phyloP scores from a whole-genome alignment of 2,329 filamentous ascomycete genomes.

The Verticillium albo-atrum region DNA sequence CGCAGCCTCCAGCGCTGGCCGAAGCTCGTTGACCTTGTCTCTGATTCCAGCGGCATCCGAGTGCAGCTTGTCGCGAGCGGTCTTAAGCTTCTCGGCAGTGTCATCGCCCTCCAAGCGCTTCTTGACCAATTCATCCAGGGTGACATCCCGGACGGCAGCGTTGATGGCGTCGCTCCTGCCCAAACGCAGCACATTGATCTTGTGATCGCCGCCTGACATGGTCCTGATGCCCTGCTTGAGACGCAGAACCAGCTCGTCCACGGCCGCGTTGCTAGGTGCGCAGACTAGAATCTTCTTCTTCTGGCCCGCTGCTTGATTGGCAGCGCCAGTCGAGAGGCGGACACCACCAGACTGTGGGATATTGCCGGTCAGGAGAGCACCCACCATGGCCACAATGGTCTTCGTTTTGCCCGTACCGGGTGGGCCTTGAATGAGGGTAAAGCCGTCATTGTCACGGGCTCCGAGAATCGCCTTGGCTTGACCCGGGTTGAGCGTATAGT shows the following conservation, averaged over 20 bases:
- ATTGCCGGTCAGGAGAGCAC: conserved; percentile 67
- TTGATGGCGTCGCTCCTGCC: conserved; percentile 93
- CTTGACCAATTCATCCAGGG: conserved; percentile 86
- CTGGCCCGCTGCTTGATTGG: conserved; percentile 30
- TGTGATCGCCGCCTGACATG: conserved; percentile 63
- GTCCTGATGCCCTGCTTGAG: conserved; percentile 85
- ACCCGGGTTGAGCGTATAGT: conserved; percentile 80
- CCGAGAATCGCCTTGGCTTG: conserved; percentile 91
- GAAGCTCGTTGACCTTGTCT: conserved; percentile 65
- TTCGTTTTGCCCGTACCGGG: conserved; percentile 98
- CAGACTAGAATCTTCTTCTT: conserved; percentile 97
- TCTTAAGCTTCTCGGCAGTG: conserved; percentile 52
- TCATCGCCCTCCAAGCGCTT: conserved; percentile 60
- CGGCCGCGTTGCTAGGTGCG: conserved; percentile 96
- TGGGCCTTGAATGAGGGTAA: conserved; percentile 92
- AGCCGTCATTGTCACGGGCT: conserved; percentile 91
- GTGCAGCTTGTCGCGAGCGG: conserved; percentile 55
- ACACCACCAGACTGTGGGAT: conserved; percentile 36
- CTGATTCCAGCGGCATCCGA: conserved; percentile 69
- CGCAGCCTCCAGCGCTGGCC: conserved; percentile 66
- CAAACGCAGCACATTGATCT: conserved; percentile 83
- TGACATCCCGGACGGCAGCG: conserved; percentile 81
- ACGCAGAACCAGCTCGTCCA: conserved; percentile 91
- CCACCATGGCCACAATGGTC: conserved; percentile 94
- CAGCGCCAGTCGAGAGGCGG: conserved; percentile 27